Base-by-base conservation (phyloP, 2,329 filamentous ascomycete genomes). In the Zarea fungicola region DNA sequence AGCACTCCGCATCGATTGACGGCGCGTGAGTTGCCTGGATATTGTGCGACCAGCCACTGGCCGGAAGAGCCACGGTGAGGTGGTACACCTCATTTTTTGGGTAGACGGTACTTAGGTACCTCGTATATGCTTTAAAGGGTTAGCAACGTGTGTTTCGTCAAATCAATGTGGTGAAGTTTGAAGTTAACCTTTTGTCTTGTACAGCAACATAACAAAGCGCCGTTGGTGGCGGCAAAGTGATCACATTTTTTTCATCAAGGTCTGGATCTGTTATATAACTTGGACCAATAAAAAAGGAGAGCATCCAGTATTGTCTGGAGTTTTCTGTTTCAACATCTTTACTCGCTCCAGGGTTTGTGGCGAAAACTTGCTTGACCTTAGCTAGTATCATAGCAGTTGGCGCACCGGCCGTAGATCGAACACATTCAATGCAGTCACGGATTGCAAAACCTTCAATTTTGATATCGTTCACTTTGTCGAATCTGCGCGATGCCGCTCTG, bases 261-360 rank as follows among this genome's bases (percentile, higher is more conserved):
- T 42, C 39, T 36, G 36, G 21, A 48, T 41, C 26, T 34, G 36
- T 21, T 32, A 48, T 35, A 28, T 40, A 42, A 31, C 70, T 72
- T 57, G 72, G 68, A 54, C 67, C 69, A 52, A 74, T 71, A 45
- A 86, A 64, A 1, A 73, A 73, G 22, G 76, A 81, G 26, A 84
- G 68, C 67, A 89, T 76, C 80, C 80, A 84, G 32, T 77, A 65
- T 56, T 80, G 78, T 58, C 78, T 78, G 53, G 78, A 75, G 41
- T 78, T 66, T 50, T 77, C 76, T 4, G 77, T 57, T 43, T 77
- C 73, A 55, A 70, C 69, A 55, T 74, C 76, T 18, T 78, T 62
- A 31, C 66, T 70, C 3, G 73, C 68, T 47, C 77, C 73, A 1
- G 32, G 8, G 14, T 26, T 31, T 1, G 26, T 23, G 3, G 25